These are phyloP conservation scores for Fragaria ananassa DNA, from an alignment of 306 rosid genomes.

Conservation along the genomic window DNA sequence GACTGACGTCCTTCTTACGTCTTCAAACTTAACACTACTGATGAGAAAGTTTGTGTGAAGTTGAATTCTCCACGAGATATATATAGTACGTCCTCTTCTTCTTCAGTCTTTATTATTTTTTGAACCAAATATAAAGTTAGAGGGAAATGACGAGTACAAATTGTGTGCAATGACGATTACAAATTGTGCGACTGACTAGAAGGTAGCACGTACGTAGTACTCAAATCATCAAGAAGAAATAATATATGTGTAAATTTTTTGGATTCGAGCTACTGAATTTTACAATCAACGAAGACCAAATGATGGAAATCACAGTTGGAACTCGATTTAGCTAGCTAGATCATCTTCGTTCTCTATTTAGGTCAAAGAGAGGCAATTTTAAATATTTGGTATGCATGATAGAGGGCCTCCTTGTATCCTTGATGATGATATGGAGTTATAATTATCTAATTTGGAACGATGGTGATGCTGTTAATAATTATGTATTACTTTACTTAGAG, in stretches of 20 bases:
- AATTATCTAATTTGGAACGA: slow-evolving; percentile 2
- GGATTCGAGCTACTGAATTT: background rate
- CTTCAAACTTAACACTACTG: slow-evolving; percentile 6
- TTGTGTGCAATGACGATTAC: background rate
- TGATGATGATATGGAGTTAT: background rate
- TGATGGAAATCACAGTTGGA: background rate
- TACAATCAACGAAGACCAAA: background rate
- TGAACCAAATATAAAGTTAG: background rate
- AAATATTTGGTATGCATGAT: background rate
- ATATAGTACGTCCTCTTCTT: background rate
- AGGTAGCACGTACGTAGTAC: background rate
- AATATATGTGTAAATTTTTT: background rate
- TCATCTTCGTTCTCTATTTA: background rate
- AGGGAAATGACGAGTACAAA: background rate
- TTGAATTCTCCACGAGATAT: background rate
- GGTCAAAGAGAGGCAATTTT: background rate
- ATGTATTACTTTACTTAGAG: background rate
- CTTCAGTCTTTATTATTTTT: background rate
- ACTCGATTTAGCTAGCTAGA: background rate
- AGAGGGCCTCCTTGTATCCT: background rate
- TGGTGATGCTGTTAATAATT: background rate
- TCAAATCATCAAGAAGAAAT: background rate
- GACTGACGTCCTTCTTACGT: slow-evolving; percentile 29
- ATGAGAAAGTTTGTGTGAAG: background rate
- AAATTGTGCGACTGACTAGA: background rate